Conservation (phyloP, 805 yeast species). For the Suhomyces pyralidae region DNA sequence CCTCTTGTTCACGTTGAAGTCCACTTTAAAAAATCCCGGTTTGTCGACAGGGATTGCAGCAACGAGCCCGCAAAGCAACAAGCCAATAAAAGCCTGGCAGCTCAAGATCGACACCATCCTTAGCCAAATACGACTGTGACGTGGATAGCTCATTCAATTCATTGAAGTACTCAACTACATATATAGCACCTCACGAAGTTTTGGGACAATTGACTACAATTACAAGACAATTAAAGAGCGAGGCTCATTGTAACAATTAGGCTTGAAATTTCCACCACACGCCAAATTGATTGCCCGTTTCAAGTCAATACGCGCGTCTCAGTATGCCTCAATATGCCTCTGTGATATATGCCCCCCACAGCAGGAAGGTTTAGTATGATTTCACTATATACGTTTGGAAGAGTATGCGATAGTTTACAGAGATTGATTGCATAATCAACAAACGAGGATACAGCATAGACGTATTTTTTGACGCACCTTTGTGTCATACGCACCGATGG, state of each 20-base stretch:
- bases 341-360: neutral
- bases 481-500: neutral
- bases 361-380: neutral
- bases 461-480: neutral
- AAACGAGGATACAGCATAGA: neutral
- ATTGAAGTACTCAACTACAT: neutral
- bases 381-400: neutral
- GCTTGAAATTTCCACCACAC: neutral
- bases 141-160: neutral
- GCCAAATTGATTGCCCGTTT: neutral
- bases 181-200: neutral
- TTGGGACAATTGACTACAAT: neutral
- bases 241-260: neutral
- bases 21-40: constrained; percentile 1
- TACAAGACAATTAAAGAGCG: neutral
- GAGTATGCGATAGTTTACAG: neutral
- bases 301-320: neutral
- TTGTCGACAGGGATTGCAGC: neutral
- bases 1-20: constrained; percentile 1
- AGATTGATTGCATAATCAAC: neutral
- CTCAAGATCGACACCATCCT: neutral
- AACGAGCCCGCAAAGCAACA: neutral
- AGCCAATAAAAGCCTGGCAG: neutral
- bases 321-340: neutral
- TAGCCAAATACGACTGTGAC: neutral